Evolutionary conservation across 2,329 filamentous ascomycete genomes (phyloP), one percentile per base, ranked within the genome.

Genomic region (Hirsutella minnesotensis): DNA sequence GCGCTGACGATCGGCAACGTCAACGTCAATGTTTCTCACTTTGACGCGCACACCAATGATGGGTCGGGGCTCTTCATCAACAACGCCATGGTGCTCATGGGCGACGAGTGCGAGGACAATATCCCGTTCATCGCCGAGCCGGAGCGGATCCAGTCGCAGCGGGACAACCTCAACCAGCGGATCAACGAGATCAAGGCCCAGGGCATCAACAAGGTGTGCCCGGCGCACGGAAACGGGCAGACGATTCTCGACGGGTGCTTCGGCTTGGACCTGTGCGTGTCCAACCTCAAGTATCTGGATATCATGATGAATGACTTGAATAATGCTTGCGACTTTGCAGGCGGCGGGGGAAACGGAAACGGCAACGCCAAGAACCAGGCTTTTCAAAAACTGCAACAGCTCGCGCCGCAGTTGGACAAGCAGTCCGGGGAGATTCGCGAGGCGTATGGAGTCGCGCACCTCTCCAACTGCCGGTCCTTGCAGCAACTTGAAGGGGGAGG

Each of bases 21-120:
- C 21, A 40, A 20, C 20, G 24, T 45, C 22, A 37, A 39, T 18
- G 27, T 45, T n/a, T 3, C 38, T 20, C 40, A 45, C 44, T 42
- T 41, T 21, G 33, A 41, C 21, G 40, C 34, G 10, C 44, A 45
- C 30, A 42, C 44, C 5, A 33, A 41, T 13, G 40, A 41, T 30
- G 44, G 44, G 15, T 36, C 40, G 9, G 40, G 36, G 15, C 33
- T 40, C 12, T 45, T 40, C 36, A 39, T 41, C 19, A 40, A 40
- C n/a, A 22, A 39, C 39, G 31, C 3, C 31, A 12, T 41, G 21
- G 41, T 39, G 18, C 30, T 45, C 20, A 41, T 41, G 22, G 43
- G 43, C 10, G 43, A 45, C 39, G 43, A 45, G 43, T 45, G 43
- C 39, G 43, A 45, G 37, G 43, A 45, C 20, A 45, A 38, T 35